Base-by-base conservation (phyloP, 2,329 filamentous ascomycete species). In the Aphanocladium album region DNA sequence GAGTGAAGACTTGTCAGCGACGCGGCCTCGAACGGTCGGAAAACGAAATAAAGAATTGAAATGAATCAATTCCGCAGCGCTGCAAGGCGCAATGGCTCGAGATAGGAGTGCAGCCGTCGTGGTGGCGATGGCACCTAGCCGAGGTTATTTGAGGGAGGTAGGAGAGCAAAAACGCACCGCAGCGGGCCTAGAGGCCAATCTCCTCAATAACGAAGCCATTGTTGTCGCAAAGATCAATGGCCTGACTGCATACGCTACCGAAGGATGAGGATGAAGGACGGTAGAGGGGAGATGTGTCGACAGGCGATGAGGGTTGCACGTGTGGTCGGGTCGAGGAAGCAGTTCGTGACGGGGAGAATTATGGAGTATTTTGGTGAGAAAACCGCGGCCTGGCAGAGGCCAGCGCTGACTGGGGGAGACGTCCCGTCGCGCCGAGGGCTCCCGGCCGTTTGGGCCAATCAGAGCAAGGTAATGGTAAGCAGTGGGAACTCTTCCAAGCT, bases 181-280 rank as follows among this genome's bases (percentile, higher is more conserved):
- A 76, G 82, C 74, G 76, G 83, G 77, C 73, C 78, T 77, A 70
- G 79, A 72, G 72, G 80, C 78, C 71, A 87, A 75, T 74, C 82
- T 83, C 76, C 84, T 83, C 80, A 86, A 77, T 72, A 83, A 83
- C 73, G 84, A 84, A 76, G 85, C 83, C 79, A 83, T 86, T 69
- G 64, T 76, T 68, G 70, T 67, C 67, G 65, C 64, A 62, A 66
- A 60, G 64, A 65, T 64, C 63, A 66, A 66, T 69, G 65, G 67
- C 67, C 66, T 70, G 67, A 64, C 67, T 69, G 68, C 72, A 71
- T 73, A 67, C 68, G 68, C 69, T 61, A 56, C 23, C 27, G 52
- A 43, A 14, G 25, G 59, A 61, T 27, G 59, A 19, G 45, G 46
- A 57, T 41, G 51, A 19, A 47, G 41, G 41, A n/a, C 35, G 58